A percentile compares a stretch with the other conserved stretches of the same genome.
Conservation (phyloP, 1,284 basidiomycete genomes). For the Erythrobasidium hasegawianum region DNA sequence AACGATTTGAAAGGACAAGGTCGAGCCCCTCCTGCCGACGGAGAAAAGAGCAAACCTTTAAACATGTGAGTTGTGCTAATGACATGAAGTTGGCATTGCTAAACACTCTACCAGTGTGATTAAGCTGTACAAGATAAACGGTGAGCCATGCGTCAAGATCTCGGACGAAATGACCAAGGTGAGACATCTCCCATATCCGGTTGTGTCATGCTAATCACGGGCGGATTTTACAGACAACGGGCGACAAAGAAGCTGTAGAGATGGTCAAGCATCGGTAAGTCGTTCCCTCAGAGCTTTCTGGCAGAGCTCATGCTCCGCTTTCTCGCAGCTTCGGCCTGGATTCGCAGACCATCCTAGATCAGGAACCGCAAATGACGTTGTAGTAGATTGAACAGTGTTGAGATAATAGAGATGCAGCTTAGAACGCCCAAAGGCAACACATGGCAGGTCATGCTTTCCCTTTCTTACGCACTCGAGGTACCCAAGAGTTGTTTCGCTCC, state of each 20-base stretch:
- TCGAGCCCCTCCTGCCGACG: constrained; percentile 4
- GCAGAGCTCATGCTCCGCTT: neutral
- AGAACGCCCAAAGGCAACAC: too few species aligned
- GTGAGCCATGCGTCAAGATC: constrained; percentile 77
- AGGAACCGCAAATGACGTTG: constrained; percentile 16
- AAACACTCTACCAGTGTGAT: constrained; percentile 90
- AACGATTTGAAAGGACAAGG: constrained; percentile 17
- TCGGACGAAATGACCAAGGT: constrained; percentile 87
- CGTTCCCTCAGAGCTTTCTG: neutral
- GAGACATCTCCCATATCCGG: constrained; percentile 1
- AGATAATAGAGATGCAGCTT: neutral
- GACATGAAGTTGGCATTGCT: neutral
- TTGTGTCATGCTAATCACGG: neutral
- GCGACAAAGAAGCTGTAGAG: constrained; percentile 46
- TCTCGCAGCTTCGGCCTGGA: constrained; percentile 32
- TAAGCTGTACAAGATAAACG: constrained; percentile 72
- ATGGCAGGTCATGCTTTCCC: neutral
- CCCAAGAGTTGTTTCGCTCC: neutral
- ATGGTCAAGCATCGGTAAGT: constrained; percentile 45
- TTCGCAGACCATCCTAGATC: constrained; percentile 12
- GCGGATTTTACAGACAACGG: constrained; percentile 48
- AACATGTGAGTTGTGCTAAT: constrained; percentile 31
- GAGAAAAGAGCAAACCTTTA: constrained; percentile 31
- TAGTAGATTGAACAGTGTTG: neutral
- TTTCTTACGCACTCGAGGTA: neutral